Conservation (phyloP, 2,329 filamentous ascomycete species). For the Elsinoe perseae region DNA sequence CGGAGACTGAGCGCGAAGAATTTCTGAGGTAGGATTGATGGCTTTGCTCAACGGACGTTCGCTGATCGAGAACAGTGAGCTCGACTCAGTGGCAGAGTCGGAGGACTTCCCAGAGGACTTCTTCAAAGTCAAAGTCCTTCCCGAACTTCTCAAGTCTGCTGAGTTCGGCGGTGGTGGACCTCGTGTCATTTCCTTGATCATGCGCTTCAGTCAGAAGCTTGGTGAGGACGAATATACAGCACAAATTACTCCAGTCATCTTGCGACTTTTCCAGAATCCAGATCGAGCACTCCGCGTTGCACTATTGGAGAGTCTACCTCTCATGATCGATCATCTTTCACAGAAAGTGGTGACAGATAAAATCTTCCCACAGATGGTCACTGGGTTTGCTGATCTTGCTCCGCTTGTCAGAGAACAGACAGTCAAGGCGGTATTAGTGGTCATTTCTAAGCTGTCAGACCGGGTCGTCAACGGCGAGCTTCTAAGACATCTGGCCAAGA, state of each 20-base stretch:
- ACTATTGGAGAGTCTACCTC: constrained; percentile 75
- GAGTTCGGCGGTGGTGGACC: constrained; percentile 94
- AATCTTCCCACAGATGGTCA: constrained; percentile 94
- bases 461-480: constrained; percentile 90
- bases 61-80: constrained; percentile 46
- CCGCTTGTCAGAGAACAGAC: constrained; percentile 93
- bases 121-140: constrained; percentile 93
- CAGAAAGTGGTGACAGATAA: constrained; percentile 91
- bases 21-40: constrained; percentile 58
- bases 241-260: constrained; percentile 74
- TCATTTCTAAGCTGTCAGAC: constrained; percentile 85
- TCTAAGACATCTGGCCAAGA: constrained; percentile 83
- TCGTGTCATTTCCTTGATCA: constrained; percentile 77
- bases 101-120: constrained; percentile 97
- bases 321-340: constrained; percentile 84
- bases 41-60: not conserved
- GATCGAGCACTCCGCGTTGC: constrained; percentile 89
- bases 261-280: constrained; percentile 81
- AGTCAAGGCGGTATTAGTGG: constrained; percentile 80
- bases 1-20: constrained; percentile 70
- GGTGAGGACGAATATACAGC: constrained; percentile 82
- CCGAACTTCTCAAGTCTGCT: constrained; percentile 95
- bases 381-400: constrained; percentile 85
- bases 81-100: constrained; percentile 63
- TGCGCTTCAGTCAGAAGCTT: constrained; percentile 85